Percentiles rank a stretch among this genome's conserved stretches.
These are phyloP conservation scores for Rhamnella rubrinervis DNA, from an alignment of 331 rosid species.

Conservation along the genomic window DNA sequence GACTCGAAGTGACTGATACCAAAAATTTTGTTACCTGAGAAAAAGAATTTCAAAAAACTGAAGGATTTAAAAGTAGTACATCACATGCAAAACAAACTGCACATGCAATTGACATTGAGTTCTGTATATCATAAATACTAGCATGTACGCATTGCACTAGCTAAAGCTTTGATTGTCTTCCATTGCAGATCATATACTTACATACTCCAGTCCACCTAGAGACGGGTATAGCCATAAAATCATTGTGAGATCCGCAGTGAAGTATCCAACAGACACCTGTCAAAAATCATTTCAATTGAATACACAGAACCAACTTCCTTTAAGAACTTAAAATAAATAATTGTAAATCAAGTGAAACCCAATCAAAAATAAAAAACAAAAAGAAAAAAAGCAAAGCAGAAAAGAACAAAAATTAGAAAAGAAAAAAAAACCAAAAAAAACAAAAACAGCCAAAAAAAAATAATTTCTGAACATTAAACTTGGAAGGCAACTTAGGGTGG, in stretches of 20 bases:
- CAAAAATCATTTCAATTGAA: constrained; percentile 8
- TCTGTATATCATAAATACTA: too few species aligned
- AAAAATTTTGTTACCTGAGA: background rate
- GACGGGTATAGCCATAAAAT: constrained; percentile 51
- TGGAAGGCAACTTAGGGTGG: too few species aligned
- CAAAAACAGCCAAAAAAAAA: too few species aligned
- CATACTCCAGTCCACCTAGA: constrained; percentile 56
- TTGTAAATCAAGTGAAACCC: background rate
- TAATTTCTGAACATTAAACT: too few species aligned
- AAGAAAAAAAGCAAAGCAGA: background rate
- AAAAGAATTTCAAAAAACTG: background rate
- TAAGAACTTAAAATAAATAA: too few species aligned
- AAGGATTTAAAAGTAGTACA: too few species aligned
- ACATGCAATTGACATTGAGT: too few species aligned
- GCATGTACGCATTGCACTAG: too few species aligned
- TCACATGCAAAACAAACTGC: too few species aligned
- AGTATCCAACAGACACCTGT: constrained; percentile 58
- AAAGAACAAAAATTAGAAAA: too few species aligned
- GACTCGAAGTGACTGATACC: background rate
- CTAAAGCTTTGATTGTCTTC: too few species aligned
- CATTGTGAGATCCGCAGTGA: constrained; percentile 52
- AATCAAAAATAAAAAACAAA: background rate
- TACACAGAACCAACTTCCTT: background rate
- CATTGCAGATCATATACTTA: constrained; percentile 26
- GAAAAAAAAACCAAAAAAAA: too few species aligned